These are phyloP conservation scores for Polyporus tsugae DNA, from an alignment of 1,284 basidiomycete species.

Conservation along the genomic window DNA sequence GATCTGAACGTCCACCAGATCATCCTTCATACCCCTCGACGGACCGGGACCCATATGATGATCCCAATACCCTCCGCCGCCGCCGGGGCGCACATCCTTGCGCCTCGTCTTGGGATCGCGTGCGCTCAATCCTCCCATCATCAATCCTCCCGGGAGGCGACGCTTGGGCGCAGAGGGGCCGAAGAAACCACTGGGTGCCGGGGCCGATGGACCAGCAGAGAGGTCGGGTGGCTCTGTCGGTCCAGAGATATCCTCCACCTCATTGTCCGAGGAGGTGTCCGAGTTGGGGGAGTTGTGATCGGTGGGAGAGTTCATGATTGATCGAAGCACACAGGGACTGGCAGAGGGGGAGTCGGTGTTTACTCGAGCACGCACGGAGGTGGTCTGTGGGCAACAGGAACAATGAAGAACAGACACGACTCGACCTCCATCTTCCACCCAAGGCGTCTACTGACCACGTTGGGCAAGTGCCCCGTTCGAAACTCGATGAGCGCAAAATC, in stretches of 20 bases:
- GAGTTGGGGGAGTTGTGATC: conserved; percentile 41
- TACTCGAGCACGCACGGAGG: background rate
- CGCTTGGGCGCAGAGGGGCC: conserved; percentile 31
- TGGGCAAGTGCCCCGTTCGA: too few relatives aligned
- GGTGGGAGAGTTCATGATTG: conserved; percentile 39
- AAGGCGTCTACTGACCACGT: background rate
- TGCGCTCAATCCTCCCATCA: conserved; percentile 29
- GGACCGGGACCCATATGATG: conserved; percentile 37
- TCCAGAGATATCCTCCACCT: conserved; percentile 9
- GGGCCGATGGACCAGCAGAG: conserved; percentile 25
- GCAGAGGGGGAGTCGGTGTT: background rate
- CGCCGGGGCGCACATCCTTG: conserved; percentile 45
- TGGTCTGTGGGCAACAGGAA: background rate
- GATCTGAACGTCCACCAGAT: conserved; percentile 49
- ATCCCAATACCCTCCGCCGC: conserved; percentile 38
- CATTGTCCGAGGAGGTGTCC: conserved; percentile 34
- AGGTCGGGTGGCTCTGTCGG: background rate
- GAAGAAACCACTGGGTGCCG: background rate
- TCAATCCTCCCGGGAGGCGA: conserved; percentile 44
- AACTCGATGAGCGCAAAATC: too few relatives aligned
- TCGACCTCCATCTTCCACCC: too few relatives aligned
- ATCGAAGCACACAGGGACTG: background rate
- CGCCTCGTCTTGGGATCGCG: conserved; percentile 52
- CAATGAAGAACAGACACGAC: too few relatives aligned
- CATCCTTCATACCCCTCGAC: conserved; percentile 45